Conservation (phyloP, 2,329 filamentous ascomycete species). For the Fusarium torulosum region DNA sequence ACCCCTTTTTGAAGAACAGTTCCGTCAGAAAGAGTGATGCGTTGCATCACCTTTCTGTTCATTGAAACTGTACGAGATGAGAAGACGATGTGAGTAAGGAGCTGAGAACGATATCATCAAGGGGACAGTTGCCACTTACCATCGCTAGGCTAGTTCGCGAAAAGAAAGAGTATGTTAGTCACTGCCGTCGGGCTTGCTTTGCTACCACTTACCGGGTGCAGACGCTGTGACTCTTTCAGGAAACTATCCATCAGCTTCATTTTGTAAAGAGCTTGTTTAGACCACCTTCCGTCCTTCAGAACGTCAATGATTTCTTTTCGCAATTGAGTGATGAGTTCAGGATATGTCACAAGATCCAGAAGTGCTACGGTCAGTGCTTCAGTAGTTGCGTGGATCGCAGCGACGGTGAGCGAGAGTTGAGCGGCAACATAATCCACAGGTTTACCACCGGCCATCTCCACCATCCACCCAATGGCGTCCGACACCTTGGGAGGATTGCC, state of each 20-base stretch:
- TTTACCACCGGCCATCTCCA: slow-evolving; percentile 50
- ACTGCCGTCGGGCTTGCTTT: not conserved
- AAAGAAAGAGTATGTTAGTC: not conserved
- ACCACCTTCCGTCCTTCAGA: not conserved
- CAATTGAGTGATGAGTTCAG: not conserved
- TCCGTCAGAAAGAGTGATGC: not conserved
- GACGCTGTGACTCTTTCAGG: not conserved
- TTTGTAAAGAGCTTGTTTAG: not conserved
- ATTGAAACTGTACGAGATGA: not conserved
- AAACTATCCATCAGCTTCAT: slow-evolving; percentile 1
- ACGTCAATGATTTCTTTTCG: not conserved
- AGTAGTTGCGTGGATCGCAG: not conserved
- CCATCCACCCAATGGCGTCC: slow-evolving; percentile 60
- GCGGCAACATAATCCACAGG: slow-evolving; percentile 18
- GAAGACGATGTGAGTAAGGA: too few species aligned
- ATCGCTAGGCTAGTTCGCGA: not conserved
- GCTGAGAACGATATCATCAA: too few species aligned
- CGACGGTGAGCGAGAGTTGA: slow-evolving; percentile 64
- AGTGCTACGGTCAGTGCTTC: not conserved
- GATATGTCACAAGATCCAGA: not conserved
- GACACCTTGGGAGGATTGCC: slow-evolving; percentile 39
- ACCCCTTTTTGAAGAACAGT: not conserved
- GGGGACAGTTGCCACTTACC: not conserved
- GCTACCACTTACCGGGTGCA: not conserved
- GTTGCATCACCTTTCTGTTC: not conserved